phyloP scores from a whole-genome alignment of 805 yeast species.

The Yamadazyma sp. region DNA sequence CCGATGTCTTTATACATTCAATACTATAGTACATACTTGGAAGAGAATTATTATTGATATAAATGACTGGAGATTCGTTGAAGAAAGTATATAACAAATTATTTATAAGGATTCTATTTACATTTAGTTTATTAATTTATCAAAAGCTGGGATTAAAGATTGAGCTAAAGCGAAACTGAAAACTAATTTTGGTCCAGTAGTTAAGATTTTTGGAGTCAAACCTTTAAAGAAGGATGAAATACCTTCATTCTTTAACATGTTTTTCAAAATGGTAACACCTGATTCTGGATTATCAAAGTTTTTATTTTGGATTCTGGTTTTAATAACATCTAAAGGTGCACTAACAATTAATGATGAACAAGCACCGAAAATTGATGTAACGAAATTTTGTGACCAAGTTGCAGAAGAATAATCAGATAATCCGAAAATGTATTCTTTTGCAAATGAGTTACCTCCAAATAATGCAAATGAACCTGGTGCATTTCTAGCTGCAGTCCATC shows the following conservation, averaged over 20 bases:
- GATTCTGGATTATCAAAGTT: conserved; percentile 94
- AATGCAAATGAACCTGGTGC: conserved; percentile 98
- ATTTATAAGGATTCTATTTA: conserved; percentile 1
- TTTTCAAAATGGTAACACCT: conserved; percentile 88
- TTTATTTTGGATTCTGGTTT: conserved; percentile 96
- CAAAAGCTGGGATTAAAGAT: conserved; percentile 94
- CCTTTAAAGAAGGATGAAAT: conserved; percentile 91
- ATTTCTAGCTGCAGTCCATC: conserved; percentile 99
- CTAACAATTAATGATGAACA: conserved; percentile 93
- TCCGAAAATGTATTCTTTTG: conserved; percentile 91
- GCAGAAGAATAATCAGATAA: conserved; percentile 85
- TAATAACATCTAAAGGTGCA: conserved; percentile 97
- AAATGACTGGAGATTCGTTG: not conserved
- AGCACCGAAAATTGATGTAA: conserved; percentile 95
- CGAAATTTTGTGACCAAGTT: conserved; percentile 92
- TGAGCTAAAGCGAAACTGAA: conserved; percentile 98
- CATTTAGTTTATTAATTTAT: conserved; percentile 50
- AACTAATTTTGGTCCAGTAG: conserved; percentile 97
- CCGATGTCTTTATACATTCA: too few species aligned
- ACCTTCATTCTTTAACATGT: conserved; percentile 92
- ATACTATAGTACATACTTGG: too few species aligned
- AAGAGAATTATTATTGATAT: too few species aligned
- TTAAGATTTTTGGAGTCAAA: conserved; percentile 89
- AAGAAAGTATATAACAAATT: not conserved
- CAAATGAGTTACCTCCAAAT: conserved; percentile 98